Evolutionary conservation across 2,329 filamentous ascomycete genomes (phyloP).

Genomic region (Fusarium verticillioides): DNA sequence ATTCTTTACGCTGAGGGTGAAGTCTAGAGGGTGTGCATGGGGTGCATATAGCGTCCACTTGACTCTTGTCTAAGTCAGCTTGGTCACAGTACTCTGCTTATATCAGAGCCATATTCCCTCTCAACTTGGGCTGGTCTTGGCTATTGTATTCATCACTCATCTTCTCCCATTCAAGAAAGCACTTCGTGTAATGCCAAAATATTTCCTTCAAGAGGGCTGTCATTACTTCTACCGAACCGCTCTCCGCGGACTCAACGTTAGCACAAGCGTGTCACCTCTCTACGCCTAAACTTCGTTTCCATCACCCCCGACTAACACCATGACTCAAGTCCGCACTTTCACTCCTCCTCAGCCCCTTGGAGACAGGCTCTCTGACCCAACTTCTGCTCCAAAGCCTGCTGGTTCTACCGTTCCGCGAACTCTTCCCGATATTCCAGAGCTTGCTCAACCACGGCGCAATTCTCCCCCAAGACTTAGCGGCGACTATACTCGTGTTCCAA

Average conservation of each 20-base stretch:
- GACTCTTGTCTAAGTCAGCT: constrained; percentile 47
- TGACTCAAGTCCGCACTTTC: constrained; percentile 53
- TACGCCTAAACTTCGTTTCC: constrained; percentile 66
- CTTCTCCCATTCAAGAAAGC: constrained; percentile 14
- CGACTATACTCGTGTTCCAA: constrained; percentile 59
- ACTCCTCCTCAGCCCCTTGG: constrained; percentile 78
- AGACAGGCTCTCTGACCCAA: constrained; percentile 68
- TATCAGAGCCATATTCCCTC: constrained; percentile 42
- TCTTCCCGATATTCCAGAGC: constrained; percentile 50
- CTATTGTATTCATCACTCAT: constrained; percentile 15
- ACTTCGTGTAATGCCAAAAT: constrained; percentile 77
- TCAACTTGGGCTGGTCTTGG: constrained; percentile 6
- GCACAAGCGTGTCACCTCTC: constrained; percentile 80
- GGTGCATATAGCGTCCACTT: constrained; percentile 43
- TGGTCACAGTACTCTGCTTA: constrained; percentile 43
- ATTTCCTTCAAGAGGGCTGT: constrained; percentile 87
- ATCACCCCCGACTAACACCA: constrained; percentile 46
- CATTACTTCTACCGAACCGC: constrained; percentile 95
- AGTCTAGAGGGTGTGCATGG: constrained; percentile 38
- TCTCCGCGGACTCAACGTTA: constrained; percentile 84
- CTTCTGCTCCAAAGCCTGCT: constrained; percentile 35
- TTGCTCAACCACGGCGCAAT: constrained; percentile 36
- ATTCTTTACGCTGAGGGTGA: neutral
- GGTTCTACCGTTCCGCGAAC: constrained; percentile 54
- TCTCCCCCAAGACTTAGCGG: constrained; percentile 43